A percentile compares a stretch with the other conserved stretches of the same genome.
These are phyloP conservation scores for Ploettnerulaceae sp. DNA, from an alignment of 2,329 filamentous ascomycete species.

Conservation along the genomic window DNA sequence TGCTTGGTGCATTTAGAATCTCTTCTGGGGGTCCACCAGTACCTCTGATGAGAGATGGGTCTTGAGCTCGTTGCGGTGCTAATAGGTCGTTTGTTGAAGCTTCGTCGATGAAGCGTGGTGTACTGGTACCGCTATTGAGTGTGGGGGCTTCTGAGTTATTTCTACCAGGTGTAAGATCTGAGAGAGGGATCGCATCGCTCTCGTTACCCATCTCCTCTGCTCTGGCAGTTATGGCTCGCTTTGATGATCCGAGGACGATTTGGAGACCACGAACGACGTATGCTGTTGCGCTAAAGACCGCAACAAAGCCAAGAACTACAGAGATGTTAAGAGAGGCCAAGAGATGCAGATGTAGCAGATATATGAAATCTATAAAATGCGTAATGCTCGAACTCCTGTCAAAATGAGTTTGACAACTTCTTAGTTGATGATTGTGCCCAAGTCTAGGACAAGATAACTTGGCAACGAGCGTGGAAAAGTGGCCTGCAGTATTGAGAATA, in stretches of 20 bases:
- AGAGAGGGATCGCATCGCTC: slow-evolving; percentile 45
- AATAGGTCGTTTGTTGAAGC: slow-evolving; percentile 19
- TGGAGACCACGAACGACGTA: slow-evolving; percentile 52
- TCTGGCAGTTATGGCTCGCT: slow-evolving; percentile 46
- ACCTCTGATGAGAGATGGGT: slow-evolving; percentile 28
- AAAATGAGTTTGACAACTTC: too few relatives aligned
- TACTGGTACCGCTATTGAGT: slow-evolving; percentile 10
- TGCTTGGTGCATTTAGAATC: slow-evolving; percentile 7
- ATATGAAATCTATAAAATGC: too few relatives aligned
- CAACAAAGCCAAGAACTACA: slow-evolving; percentile 51
- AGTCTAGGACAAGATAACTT: too few relatives aligned
- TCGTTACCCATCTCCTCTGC: slow-evolving; percentile 46
- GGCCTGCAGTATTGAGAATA: background rate
- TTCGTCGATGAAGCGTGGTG: slow-evolving; percentile 9
- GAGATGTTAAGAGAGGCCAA: background rate
- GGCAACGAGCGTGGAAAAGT: too few relatives aligned
- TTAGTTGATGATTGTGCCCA: too few relatives aligned
- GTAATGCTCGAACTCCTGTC: too few relatives aligned
- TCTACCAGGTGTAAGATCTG: slow-evolving; percentile 24
- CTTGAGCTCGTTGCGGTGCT: slow-evolving; percentile 27
- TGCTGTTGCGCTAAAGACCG: slow-evolving; percentile 48
- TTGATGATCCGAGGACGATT: slow-evolving; percentile 46
- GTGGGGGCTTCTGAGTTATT: slow-evolving; percentile 19
- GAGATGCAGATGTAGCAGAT: too few relatives aligned
- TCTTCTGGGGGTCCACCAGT: slow-evolving; percentile 29